Percentiles rank a stretch among this genome's conserved stretches.
Evolutionary conservation across 345 rosid species (phyloP).

Genomic region (Mangifera indica): DNA sequence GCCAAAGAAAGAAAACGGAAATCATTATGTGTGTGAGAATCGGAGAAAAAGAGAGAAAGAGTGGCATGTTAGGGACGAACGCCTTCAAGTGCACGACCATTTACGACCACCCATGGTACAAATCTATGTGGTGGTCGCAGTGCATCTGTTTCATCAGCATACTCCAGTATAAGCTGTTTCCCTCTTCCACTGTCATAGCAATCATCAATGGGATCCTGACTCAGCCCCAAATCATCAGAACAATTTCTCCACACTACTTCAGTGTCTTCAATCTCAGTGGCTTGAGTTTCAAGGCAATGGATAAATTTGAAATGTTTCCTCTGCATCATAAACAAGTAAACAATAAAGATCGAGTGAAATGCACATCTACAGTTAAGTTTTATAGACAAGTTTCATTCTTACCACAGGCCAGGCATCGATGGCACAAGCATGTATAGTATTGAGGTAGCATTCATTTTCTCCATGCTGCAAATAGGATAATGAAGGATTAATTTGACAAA

Average conservation of each 20-base stretch:
- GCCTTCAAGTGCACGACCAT: conserved; percentile 34
- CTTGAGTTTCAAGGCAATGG: conserved; percentile 35
- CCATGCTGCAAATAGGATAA: conserved; percentile 49
- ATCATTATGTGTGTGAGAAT: neutral
- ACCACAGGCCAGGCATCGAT: conserved; percentile 49
- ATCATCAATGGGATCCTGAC: conserved; percentile 27
- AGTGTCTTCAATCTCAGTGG: neutral
- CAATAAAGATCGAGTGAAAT: neutral
- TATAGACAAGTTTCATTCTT: conserved; percentile 3
- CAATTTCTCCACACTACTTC: conserved; percentile 33
- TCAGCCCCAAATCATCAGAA: conserved; percentile 18
- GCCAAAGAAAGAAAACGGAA: neutral
- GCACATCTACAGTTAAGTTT: neutral
- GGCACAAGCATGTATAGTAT: conserved; percentile 61
- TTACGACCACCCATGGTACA: conserved; percentile 51
- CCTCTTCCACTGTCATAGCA: conserved; percentile 51
- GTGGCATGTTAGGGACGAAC: conserved; percentile 12
- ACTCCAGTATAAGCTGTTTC: conserved; percentile 33
- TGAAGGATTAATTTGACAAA: neutral
- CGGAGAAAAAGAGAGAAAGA: neutral
- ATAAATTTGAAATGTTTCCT: conserved; percentile 46
- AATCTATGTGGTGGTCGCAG: conserved; percentile 41
- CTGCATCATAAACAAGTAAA: conserved; percentile 28
- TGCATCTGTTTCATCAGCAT: conserved; percentile 38
- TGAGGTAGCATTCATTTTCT: conserved; percentile 64